Evolutionary conservation across 2,329 filamentous ascomycete genomes (phyloP).

Genomic region (Malbranchea zuffiana): DNA sequence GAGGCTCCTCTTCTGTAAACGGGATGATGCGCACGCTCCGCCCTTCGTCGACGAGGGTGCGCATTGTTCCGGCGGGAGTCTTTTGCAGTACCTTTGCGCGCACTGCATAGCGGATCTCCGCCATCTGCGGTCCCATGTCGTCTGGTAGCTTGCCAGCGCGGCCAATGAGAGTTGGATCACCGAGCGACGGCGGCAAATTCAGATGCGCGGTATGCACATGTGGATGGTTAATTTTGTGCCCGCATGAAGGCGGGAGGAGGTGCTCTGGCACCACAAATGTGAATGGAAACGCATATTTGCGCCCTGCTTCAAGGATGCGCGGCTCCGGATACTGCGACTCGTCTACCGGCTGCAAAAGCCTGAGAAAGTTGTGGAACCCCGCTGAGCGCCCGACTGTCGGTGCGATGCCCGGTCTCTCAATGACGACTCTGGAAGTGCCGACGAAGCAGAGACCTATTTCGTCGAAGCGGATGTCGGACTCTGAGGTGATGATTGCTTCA

Average conservation of each 20-base stretch:
- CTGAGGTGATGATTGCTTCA: conserved; percentile 20
- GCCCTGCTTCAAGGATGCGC: conserved; percentile 44
- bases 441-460: conserved; percentile 23
- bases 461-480: conserved; percentile 22
- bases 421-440: conserved; percentile 40
- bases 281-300: conserved; percentile 50
- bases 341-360: conserved; percentile 49
- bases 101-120: conserved; percentile 48
- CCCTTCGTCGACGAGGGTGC: conserved; percentile 40
- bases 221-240: conserved; percentile 41
- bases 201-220: conserved; percentile 47
- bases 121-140: conserved; percentile 54
- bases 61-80: conserved; percentile 29
- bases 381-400: conserved; percentile 45
- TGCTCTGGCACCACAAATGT: conserved; percentile 52
- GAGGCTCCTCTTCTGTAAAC: conserved; percentile 48
- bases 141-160: conserved; percentile 44
- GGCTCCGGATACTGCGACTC: conserved; percentile 44
- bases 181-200: conserved; percentile 50
- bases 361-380: conserved; percentile 51
- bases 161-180: conserved; percentile 45
- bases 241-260: conserved; percentile 49
- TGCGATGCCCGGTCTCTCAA: conserved; percentile 45
- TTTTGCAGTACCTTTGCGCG: conserved; percentile 37
- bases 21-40: conserved; percentile 52